Evolutionary conservation across 352 stramenopile species (phyloP).

Genomic region (Pythium oligandrum): DNA sequence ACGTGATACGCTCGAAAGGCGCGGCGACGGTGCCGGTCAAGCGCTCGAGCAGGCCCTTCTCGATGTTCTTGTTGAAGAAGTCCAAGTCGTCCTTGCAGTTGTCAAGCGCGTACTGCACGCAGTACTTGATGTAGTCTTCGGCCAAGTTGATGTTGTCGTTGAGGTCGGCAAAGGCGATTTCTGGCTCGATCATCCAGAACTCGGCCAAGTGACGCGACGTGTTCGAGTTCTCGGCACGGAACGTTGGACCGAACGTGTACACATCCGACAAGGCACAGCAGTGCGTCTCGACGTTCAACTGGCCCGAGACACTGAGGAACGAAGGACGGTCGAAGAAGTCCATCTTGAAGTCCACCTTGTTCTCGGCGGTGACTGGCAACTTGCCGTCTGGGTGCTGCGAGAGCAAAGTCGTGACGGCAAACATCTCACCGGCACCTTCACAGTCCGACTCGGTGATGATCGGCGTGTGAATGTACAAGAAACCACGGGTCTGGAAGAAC

Average conservation of each 20-base stretch:
- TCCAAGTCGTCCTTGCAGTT: conserved; percentile 90
- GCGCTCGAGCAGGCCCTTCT: conserved; percentile 84
- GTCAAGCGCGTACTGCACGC: conserved; percentile 90
- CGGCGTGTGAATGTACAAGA: conserved; percentile 94
- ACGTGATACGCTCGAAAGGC: conserved; percentile 85
- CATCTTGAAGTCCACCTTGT: conserved; percentile 85
- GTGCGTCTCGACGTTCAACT: conserved; percentile 95
- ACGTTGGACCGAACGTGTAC: conserved; percentile 99
- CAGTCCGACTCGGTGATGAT: conserved; percentile 97
- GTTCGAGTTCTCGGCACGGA: conserved; percentile 99
- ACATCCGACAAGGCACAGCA: conserved; percentile 82
- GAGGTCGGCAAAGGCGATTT: conserved; percentile 89
- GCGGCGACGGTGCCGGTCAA: conserved; percentile 40
- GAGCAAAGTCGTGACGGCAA: conserved; percentile 91
- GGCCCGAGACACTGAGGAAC: conserved; percentile 94
- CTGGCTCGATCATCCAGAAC: conserved; percentile 99
- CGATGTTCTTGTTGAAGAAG: conserved; percentile 93
- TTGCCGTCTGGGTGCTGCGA: conserved; percentile 73
- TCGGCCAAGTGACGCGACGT: conserved; percentile 96
- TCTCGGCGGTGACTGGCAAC: conserved; percentile 45
- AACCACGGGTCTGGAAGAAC: conserved; percentile 92
- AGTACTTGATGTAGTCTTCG: conserved; percentile 96
- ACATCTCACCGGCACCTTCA: conserved; percentile 97
- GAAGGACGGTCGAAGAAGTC: conserved; percentile 89
- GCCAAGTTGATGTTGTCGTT: conserved; percentile 93